phyloP scores from a whole-genome alignment of 1,139 yeast species.

The Pichia cactophila region DNA sequence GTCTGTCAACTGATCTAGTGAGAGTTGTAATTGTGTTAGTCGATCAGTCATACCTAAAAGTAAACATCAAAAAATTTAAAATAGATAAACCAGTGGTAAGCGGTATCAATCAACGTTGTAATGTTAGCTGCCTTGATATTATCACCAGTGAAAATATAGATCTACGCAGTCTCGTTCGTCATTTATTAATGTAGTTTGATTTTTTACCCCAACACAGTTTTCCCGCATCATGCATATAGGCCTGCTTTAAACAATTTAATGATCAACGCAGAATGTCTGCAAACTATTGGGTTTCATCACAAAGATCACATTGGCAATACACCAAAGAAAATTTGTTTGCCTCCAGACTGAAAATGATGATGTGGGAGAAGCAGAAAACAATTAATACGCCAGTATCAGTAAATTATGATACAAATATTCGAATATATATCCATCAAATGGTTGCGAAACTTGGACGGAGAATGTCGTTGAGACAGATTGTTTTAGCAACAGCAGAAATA shows the following conservation, averaged over 20 bases:
- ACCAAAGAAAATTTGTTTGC: conserved; percentile 21
- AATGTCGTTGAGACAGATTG: conserved; percentile 70
- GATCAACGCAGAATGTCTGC: conserved; percentile 39
- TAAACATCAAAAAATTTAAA: neutral
- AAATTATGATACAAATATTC: conserved; percentile 49
- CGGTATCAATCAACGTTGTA: neutral
- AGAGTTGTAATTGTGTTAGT: conserved; percentile 83
- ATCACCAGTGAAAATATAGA: no score
- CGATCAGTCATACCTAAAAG: conserved; percentile 59
- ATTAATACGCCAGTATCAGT: conserved; percentile 3
- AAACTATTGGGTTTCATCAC: conserved; percentile 64
- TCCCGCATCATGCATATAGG: no score
- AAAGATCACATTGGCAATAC: conserved; percentile 55
- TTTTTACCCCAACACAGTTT: no score
- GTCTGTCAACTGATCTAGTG: conserved; percentile 76
- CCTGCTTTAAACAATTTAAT: no score
- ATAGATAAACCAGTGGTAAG: neutral
- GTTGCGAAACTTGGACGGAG: conserved; percentile 72
- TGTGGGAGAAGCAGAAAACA: conserved; percentile 12
- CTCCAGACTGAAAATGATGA: conserved; percentile 1
- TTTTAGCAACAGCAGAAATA: conserved; percentile 82
- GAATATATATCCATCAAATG: conserved; percentile 63
- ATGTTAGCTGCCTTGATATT: no score
- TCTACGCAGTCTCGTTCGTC: no score
- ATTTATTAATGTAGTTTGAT: neutral